Conservation (phyloP, 305 asterid species). For the Solanum aculeatissimum region DNA sequence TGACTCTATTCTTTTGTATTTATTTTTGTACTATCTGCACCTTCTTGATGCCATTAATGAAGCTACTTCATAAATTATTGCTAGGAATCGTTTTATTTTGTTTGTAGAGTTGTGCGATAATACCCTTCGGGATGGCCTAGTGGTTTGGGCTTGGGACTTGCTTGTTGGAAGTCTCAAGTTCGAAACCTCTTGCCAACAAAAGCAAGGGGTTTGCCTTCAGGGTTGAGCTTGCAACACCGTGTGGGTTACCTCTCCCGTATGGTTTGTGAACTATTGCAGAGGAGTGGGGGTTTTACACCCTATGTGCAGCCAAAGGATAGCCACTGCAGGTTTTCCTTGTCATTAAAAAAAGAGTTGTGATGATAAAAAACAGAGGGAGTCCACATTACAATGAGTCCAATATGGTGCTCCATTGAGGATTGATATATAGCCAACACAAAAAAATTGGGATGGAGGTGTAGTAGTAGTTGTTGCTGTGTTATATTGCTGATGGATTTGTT, state of each 20-base stretch:
- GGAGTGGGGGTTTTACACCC: too few relatives aligned
- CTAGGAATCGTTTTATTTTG: background rate
- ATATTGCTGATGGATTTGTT: background rate
- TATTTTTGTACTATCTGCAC: background rate
- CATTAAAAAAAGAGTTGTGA: background rate
- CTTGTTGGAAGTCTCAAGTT: too few relatives aligned
- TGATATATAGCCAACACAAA: background rate
- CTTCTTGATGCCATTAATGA: background rate
- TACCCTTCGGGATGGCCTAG: background rate
- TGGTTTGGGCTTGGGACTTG: too few relatives aligned
- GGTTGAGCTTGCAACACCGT: too few relatives aligned
- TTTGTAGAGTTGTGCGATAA: background rate
- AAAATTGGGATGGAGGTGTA: background rate
- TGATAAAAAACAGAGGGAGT: background rate
- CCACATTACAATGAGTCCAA: background rate
- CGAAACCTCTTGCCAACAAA: too few relatives aligned
- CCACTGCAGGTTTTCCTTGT: too few relatives aligned
- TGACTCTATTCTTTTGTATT: background rate
- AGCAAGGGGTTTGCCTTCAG: too few relatives aligned
- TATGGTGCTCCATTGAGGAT: background rate
- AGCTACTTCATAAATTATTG: background rate
- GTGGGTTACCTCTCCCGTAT: too few relatives aligned
- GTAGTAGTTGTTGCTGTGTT: slow-evolving; percentile 1
- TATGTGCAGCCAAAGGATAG: too few relatives aligned
- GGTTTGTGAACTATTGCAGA: too few relatives aligned